Evolutionary conservation across 495 filamentous ascomycete genomes (phyloP), one percentile per base, ranked within the genome.

Genomic region (Rhypophila decipiens): DNA sequence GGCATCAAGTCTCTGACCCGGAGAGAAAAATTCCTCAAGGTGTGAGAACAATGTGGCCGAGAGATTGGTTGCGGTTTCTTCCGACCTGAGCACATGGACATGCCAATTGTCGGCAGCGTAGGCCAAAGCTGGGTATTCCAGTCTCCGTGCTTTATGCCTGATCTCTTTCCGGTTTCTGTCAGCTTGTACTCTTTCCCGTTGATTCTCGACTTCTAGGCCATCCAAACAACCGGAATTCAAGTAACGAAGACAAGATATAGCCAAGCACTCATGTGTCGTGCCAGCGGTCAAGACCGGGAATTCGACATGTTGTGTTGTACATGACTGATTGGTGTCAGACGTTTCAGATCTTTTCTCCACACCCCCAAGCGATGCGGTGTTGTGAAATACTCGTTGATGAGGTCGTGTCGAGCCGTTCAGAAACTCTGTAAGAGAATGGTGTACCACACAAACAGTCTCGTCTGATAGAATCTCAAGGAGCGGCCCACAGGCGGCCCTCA

Each of bases 341-440:
- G n/a, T n/a, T n/a, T n/a, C n/a, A n/a, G n/a, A n/a, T n/a, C n/a
- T n/a, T n/a, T n/a, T n/a, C n/a, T n/a, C n/a, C n/a, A n/a, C n/a
- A n/a, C n/a, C n/a, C n/a, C n/a, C n/a, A n/a, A n/a, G n/a, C n/a
- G n/a, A n/a, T n/a, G n/a, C n/a, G n/a, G n/a, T n/a, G n/a, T n/a
- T n/a, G n/a, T n/a, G n/a, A n/a, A n/a, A n/a, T n/a, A n/a, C n/a
- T n/a, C n/a, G n/a, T n/a, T n/a, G n/a, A n/a, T n/a, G n/a, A n/a
- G n/a, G n/a, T n/a, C 57, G 52, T n/a, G 47, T 58, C 0, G 45
- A 36, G 10, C 53, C 59, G 5, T 19, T 41, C 15, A 78, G 62
- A 55, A 69, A 78, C 46, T 78, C 76, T 1, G 73, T 76, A 20
- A 78, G 67, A n/a, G 74, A 76, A 52, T 78, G 76, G 38, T 80